Conservation (phyloP, 2,329 filamentous ascomycete species). For the Penicillium paneum region DNA sequence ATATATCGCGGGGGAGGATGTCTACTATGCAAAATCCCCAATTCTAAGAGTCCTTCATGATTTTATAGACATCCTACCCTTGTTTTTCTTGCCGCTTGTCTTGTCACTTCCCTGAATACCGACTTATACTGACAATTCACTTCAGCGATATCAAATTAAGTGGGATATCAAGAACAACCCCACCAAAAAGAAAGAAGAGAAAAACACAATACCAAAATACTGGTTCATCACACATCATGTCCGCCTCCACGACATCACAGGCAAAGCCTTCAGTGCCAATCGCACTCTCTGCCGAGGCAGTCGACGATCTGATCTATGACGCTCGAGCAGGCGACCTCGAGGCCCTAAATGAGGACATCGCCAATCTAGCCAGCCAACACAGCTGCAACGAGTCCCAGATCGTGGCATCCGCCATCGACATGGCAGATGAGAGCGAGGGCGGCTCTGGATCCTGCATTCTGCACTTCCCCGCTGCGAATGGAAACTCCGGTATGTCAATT, state of each 20-base stretch:
- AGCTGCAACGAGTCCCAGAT: conserved; percentile 60
- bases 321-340: conserved; percentile 72
- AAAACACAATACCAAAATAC: conserved; percentile 5
- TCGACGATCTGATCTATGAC: conserved; percentile 89
- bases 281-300: conserved; percentile 68
- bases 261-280: conserved; percentile 26
- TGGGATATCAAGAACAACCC: conserved; percentile 6
- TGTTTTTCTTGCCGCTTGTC: not conserved
- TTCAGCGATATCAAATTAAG: conserved; percentile 3
- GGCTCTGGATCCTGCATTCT: conserved; percentile 52
- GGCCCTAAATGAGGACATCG: conserved; percentile 62
- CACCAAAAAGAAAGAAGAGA: not conserved
- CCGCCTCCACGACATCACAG: conserved; percentile 11
- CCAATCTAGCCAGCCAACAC: conserved; percentile 61
- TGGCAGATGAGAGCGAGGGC: conserved; percentile 69
- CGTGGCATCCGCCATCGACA: conserved; percentile 67
- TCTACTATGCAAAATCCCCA: not conserved
- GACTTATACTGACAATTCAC: not conserved
- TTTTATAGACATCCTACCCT: not conserved
- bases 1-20: conserved; percentile 9
- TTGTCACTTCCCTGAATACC: not conserved
- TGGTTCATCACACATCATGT: conserved; percentile 10
- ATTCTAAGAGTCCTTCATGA: not conserved
- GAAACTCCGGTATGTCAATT: conserved; percentile 64
- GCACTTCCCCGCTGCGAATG: conserved; percentile 92